Evolutionary conservation across 768 basidiomycete species (phyloP).

Genomic region (Kwoniella bestiolae): DNA sequence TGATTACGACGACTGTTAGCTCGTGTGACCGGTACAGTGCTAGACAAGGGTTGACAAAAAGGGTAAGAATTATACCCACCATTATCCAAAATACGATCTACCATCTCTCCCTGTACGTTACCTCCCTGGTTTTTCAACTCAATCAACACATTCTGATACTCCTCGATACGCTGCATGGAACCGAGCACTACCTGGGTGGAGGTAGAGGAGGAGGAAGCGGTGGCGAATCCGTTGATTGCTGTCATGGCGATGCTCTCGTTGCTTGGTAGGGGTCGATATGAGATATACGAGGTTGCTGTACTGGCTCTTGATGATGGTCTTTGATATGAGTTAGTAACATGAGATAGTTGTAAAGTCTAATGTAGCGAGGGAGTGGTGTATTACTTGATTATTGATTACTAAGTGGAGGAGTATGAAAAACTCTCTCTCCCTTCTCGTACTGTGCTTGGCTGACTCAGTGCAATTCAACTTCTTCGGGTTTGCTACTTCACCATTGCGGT

Average conservation of each 20-base stretch:
- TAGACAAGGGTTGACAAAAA: neutral
- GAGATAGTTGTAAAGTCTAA: too few relatives aligned
- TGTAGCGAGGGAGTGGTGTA: neutral
- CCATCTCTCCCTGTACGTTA: slow-evolving; percentile 54
- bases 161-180: slow-evolving; percentile 52
- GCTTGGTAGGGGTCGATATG: neutral
- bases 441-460: slow-evolving; percentile 13
- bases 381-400: slow-evolving; percentile 10
- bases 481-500: neutral
- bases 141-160: slow-evolving; percentile 50
- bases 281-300: too few relatives aligned
- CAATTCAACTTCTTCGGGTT: neutral
- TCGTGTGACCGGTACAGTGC: neutral
- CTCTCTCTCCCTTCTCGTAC: too few relatives aligned
- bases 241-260: slow-evolving; percentile 7
- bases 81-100: slow-evolving; percentile 53
- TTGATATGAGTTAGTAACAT: too few relatives aligned
- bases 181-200: slow-evolving; percentile 53
- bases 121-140: slow-evolving; percentile 35
- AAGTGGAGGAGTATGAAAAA: slow-evolving; percentile 23
- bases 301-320: too few relatives aligned
- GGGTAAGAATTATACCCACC: slow-evolving; percentile 39
- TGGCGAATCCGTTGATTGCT: slow-evolving; percentile 18
- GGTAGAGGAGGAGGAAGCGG: slow-evolving; percentile 8
- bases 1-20: slow-evolving; percentile 11